Conservation (phyloP, 2,329 filamentous ascomycete species). For the Fusarium sarcochroum region DNA sequence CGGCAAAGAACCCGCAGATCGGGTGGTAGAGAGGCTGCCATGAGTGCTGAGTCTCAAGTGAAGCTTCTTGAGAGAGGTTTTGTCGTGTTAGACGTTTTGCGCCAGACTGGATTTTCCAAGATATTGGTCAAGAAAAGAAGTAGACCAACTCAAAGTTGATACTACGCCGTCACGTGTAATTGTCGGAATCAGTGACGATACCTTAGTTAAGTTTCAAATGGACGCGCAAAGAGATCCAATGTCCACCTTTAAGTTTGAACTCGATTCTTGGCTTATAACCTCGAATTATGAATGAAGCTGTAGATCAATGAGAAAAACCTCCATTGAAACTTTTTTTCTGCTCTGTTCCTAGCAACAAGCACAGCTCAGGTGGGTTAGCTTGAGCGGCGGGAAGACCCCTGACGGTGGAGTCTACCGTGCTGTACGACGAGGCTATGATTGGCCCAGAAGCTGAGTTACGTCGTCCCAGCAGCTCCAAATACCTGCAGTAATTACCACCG, state of each 20-base stretch:
- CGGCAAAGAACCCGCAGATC: conserved; percentile 77
- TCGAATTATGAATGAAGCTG: conserved; percentile 30
- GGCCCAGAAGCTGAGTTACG: conserved; percentile 38
- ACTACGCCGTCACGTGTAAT: conserved; percentile 12
- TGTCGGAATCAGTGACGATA: not conserved
- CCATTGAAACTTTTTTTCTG: conserved; percentile 48
- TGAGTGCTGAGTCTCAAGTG: conserved; percentile 10
- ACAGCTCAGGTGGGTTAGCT: conserved; percentile 36
- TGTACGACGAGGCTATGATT: conserved; percentile 45
- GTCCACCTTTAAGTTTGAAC: not conserved
- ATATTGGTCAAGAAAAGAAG: conserved; percentile 14
- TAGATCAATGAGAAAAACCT: conserved; percentile 21
- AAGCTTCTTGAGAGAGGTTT: not conserved
- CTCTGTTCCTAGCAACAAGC: conserved; percentile 28
- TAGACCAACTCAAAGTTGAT: conserved; percentile 20
- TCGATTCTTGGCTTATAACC: conserved; percentile 14
- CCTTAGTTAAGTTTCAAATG: not conserved
- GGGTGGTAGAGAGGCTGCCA: conserved; percentile 60
- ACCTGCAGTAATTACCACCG: conserved; percentile 27
- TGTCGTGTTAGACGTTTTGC: conserved; percentile 30
- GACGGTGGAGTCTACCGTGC: conserved; percentile 45
- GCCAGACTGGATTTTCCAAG: conserved; percentile 14
- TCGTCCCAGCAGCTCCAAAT: conserved; percentile 43
- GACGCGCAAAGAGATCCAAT: not conserved
- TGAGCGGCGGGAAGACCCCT: conserved; percentile 45